Percentiles rank a stretch among this genome's conserved stretches.
These are phyloP conservation scores for Akanthomyces muscarius DNA, from an alignment of 2,329 filamentous ascomycete genomes.

Conservation along the genomic window DNA sequence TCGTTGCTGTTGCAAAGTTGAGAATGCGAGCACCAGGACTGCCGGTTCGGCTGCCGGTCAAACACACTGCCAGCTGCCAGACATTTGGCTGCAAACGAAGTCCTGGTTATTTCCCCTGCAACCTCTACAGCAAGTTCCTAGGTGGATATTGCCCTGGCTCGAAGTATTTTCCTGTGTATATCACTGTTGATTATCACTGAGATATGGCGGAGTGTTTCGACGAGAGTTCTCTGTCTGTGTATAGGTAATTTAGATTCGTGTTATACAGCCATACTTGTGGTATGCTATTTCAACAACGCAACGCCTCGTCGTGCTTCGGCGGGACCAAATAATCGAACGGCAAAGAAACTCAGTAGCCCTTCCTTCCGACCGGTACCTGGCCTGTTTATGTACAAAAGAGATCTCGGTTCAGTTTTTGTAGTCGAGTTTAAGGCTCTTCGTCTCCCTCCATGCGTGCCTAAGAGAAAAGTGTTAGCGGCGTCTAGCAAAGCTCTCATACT, in stretches of 20 bases:
- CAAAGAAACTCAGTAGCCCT: slow-evolving; percentile 11
- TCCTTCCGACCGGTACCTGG: slow-evolving; percentile 8
- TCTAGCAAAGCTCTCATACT: slow-evolving; percentile 19
- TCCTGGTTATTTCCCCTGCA: background rate
- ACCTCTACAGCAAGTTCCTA: background rate
- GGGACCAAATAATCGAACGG: slow-evolving; percentile 1
- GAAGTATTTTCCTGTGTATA: no score
- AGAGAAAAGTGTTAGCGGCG: slow-evolving; percentile 6
- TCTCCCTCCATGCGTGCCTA: slow-evolving; percentile 55
- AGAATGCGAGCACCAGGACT: background rate
- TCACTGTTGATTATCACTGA: background rate
- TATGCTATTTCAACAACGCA: slow-evolving; percentile 12
- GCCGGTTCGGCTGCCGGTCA: background rate
- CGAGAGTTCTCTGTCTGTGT: background rate
- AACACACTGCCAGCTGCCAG: background rate
- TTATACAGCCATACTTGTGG: slow-evolving; percentile 14
- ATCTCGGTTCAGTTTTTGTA: slow-evolving; percentile 20
- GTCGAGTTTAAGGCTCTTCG: slow-evolving; percentile 42
- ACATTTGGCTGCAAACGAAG: background rate
- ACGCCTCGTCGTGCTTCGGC: background rate
- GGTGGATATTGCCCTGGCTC: background rate
- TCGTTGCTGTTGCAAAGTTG: background rate
- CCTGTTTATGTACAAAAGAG: slow-evolving; percentile 35
- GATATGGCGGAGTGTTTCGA: background rate
- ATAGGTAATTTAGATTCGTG: background rate